Base-by-base conservation (phyloP, 169 alveolate species). In the Cystoisospora suis region DNA sequence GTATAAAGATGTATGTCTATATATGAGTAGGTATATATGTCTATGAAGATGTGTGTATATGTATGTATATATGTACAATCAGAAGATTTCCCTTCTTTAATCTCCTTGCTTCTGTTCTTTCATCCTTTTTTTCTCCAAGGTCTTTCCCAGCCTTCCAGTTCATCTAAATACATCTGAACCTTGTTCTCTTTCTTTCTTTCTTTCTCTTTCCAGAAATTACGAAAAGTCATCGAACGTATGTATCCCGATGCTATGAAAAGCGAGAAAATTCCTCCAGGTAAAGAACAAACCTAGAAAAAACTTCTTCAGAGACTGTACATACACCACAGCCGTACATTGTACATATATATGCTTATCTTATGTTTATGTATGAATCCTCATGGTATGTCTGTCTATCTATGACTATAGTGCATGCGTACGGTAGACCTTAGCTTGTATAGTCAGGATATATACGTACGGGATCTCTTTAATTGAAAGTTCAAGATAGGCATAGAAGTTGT, bases 201-300 rank as follows among this genome's bases (percentile, higher is more conserved):
- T 15, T 45, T 44, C n/a, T 7, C 23, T 3, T 6, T 77, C 27
- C 86, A 77, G 86, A 77, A 77, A 27, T 65, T 77, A 20, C 61
- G 86, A 15, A 77, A 77, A 45, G 59, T 77, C 12, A 44, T 77
- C 32, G 86, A 77, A 29, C 49, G 38, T 36, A 77, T 77, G 69
- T 77, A 27, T 44, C 86, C 86, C 36, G 86, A 45, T 6, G 59
- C 42, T 23, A 27, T 77, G 49, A 45, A 77, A 29, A 45, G 29
- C 44, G 65, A 45, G 46, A 44, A 42, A n/a, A 42, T 77, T 12
- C 59, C 86, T 2, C 69, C 61, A 77, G 20, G 86, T 77, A n/a
- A 42, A n/a, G n/a, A n/a, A n/a, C n/a, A n/a, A n/a, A n/a, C n/a
- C n/a, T n/a, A n/a, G n/a, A n/a, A n/a, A n/a, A n/a, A n/a, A n/a